A percentile compares a stretch with the other conserved stretches of the same genome.
Conservation (phyloP, 441 rosid species). For the Corymbia calophylla region DNA sequence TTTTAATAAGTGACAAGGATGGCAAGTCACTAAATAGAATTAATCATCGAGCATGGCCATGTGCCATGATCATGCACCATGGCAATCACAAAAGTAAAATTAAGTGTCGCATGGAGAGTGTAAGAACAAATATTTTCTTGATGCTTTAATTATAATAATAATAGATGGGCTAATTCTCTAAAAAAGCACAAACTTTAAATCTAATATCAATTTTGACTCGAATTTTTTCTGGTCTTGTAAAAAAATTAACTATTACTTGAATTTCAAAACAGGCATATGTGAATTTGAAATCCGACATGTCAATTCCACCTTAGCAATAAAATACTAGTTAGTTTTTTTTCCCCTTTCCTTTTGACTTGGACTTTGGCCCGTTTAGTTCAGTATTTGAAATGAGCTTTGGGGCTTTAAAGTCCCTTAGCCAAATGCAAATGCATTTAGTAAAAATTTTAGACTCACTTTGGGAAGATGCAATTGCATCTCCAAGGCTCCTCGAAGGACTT, state of each 20-base stretch:
- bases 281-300: not conserved
- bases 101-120: not conserved
- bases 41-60: not conserved
- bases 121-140: not conserved
- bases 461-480: too few species aligned
- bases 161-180: not conserved
- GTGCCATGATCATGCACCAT: not conserved
- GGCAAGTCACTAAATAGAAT: not conserved
- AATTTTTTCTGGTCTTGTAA: not conserved
- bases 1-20: not conserved
- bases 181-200: not conserved
- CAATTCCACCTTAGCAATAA: not conserved
- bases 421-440: too few species aligned
- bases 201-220: not conserved
- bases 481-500: too few species aligned
- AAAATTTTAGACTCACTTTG: too few species aligned
- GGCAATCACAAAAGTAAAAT: not conserved
- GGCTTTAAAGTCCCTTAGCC: too few species aligned
- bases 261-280: not conserved
- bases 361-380: too few species aligned
- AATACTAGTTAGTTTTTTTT: not conserved
- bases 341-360: not conserved
- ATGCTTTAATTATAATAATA: not conserved
- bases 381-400: too few species aligned
- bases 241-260: not conserved